Evolutionary conservation across 2,329 filamentous ascomycete species (phyloP).

Genomic region (Claviceps lovelessii): DNA sequence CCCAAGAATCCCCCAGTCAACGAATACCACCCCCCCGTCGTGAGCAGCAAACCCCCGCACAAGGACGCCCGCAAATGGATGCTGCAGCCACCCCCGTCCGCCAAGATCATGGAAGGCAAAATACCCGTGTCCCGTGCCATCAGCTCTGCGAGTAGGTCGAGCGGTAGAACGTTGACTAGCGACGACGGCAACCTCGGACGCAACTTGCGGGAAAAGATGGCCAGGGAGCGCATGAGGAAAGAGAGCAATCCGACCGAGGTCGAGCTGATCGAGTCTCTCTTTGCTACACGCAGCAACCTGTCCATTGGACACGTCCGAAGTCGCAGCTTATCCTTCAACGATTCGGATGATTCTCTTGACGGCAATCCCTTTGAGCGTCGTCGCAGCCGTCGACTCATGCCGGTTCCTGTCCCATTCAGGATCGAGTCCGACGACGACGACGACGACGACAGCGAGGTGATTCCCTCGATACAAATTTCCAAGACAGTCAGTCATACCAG

Average conservation of each 20-base stretch:
- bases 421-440: conserved; percentile 21
- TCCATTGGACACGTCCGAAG: conserved; percentile 20
- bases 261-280: conserved; percentile 30
- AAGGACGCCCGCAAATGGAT: conserved; percentile 72
- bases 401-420: conserved; percentile 16
- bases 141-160: conserved; percentile 40
- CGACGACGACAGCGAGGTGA: conserved; percentile 21
- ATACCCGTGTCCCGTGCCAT: conserved; percentile 50
- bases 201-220: conserved; percentile 29
- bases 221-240: conserved; percentile 32
- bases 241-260: conserved; percentile 27
- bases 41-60: conserved; percentile 57
- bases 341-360: conserved; percentile 21
- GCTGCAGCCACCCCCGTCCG: conserved; percentile 80
- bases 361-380: conserved; percentile 14
- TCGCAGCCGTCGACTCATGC: conserved; percentile 14
- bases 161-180: conserved; percentile 27
- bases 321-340: conserved; percentile 25
- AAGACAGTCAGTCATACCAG: conserved; percentile 15
- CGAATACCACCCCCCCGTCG: conserved; percentile 72
- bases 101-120: conserved; percentile 83
- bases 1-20: conserved; percentile 61
- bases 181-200: conserved; percentile 30
- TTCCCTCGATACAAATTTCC: conserved; percentile 11
- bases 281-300: conserved; percentile 18